A percentile compares a stretch with the other conserved stretches of the same genome.
phyloP scores from a whole-genome alignment of 1,284 basidiomycete genomes.

The Ceratobasidium sp. region DNA sequence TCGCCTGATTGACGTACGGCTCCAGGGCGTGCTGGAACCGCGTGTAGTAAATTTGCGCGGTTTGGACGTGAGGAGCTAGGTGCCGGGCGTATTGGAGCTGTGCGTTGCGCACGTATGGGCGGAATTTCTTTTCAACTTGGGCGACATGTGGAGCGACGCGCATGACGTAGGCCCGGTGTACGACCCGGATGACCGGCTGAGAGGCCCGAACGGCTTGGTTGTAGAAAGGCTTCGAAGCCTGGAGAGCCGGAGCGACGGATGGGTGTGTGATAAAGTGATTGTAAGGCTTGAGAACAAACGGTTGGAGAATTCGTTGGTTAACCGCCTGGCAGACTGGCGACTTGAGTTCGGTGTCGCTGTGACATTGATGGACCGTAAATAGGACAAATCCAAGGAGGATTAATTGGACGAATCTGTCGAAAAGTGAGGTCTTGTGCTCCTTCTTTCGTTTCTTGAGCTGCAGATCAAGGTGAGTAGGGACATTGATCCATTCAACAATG shows the following conservation, averaged over 20 bases:
- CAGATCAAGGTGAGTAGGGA: background rate
- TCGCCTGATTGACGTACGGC: conserved; percentile 38
- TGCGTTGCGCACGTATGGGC: conserved; percentile 39
- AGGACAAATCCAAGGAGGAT: conserved; percentile 25
- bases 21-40: conserved; percentile 29
- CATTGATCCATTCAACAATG: background rate
- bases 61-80: conserved; percentile 29
- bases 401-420: conserved; percentile 20
- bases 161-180: conserved; percentile 14
- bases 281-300: conserved; percentile 12
- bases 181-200: conserved; percentile 9
- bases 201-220: conserved; percentile 7
- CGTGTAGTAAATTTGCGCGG: conserved; percentile 21
- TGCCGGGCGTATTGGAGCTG: conserved; percentile 34
- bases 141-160: conserved; percentile 37
- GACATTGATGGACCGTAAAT: conserved; percentile 26
- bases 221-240: conserved; percentile 16
- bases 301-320: conserved; percentile 30
- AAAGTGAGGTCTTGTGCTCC: conserved; percentile 19
- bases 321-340: conserved; percentile 30
- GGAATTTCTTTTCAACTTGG: conserved; percentile 15
- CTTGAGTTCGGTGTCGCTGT: conserved; percentile 29
- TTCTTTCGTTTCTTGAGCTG: background rate
- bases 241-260: conserved; percentile 22
- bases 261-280: conserved; percentile 37